These are phyloP conservation scores for Cladorrhinum sp. DNA, from an alignment of 2,329 filamentous ascomycete genomes.

Conservation along the genomic window DNA sequence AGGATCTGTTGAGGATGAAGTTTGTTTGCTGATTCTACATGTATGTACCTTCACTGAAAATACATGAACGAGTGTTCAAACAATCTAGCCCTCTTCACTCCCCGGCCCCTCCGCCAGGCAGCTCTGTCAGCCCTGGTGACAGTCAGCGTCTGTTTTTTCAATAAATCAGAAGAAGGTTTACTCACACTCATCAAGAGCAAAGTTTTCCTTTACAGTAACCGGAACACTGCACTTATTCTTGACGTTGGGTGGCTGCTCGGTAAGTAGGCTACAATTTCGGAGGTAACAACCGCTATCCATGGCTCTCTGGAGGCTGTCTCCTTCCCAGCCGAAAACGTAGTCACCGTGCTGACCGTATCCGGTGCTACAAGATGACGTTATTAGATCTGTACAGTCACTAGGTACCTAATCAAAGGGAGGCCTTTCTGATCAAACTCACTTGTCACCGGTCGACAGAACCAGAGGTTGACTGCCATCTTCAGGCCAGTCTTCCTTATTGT, in stretches of 20 bases:
- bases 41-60: not conserved
- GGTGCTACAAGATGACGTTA: constrained; percentile 22
- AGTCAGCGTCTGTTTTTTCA: not conserved
- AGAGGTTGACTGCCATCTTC: constrained; percentile 19
- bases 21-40: not conserved
- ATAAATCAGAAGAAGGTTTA: not conserved
- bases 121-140: constrained; percentile 17
- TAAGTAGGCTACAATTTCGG: constrained; percentile 31
- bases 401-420: not conserved
- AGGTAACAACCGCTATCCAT: constrained; percentile 31
- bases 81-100: not conserved
- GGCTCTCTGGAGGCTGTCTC: constrained; percentile 28
- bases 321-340: constrained; percentile 41
- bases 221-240: constrained; percentile 35
- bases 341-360: constrained; percentile 37
- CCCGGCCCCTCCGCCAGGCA: constrained; percentile 19
- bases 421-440: constrained; percentile 4
- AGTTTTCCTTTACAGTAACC: constrained; percentile 31
- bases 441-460: constrained; percentile 19
- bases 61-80: not conserved
- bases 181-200: constrained; percentile 36
- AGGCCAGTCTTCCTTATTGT: constrained; percentile 17
- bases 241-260: constrained; percentile 31
- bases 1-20: constrained; percentile 17
- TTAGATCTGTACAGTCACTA: not conserved